phyloP scores from a whole-genome alignment of 2,329 filamentous ascomycete species.

The Alternaria hordeiaustralica region DNA sequence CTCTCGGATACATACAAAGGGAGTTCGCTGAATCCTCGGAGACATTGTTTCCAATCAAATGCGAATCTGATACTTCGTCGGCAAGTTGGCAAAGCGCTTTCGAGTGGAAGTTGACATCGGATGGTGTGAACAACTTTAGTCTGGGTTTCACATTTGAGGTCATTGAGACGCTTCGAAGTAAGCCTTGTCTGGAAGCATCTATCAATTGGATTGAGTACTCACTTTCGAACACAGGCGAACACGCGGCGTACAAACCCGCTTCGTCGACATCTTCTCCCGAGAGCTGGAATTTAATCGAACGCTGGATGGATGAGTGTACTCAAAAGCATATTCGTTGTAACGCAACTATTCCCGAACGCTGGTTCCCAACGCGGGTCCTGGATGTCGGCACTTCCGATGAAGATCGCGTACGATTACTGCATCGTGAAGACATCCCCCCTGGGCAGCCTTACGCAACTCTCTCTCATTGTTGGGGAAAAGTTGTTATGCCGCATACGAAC shows the following conservation, averaged over 20 bases:
- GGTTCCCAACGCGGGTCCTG: neutral
- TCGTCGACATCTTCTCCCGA: neutral
- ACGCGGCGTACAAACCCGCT: neutral
- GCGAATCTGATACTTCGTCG: neutral
- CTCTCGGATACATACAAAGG: neutral
- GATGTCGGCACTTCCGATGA: neutral
- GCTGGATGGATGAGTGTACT: neutral
- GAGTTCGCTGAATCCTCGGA: neutral
- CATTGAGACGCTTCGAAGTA: neutral
- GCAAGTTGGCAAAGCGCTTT: neutral
- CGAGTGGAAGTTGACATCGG: neutral
- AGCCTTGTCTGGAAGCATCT: neutral
- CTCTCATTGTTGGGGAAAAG: conserved; percentile 1
- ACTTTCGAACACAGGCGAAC: neutral
- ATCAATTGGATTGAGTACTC: neutral
- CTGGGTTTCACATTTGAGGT: neutral
- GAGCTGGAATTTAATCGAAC: neutral
- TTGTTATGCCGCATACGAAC: no score
- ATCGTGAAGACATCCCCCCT: neutral
- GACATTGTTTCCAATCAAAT: neutral
- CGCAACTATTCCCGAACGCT: neutral
- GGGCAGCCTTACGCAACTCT: neutral
- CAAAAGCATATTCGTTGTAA: neutral
- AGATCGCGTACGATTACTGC: neutral
- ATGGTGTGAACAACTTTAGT: neutral